A percentile compares a stretch with the other conserved stretches of the same genome.
phyloP scores from a whole-genome alignment of 2,329 filamentous ascomycete species.

The Aspergillus japonicus region DNA sequence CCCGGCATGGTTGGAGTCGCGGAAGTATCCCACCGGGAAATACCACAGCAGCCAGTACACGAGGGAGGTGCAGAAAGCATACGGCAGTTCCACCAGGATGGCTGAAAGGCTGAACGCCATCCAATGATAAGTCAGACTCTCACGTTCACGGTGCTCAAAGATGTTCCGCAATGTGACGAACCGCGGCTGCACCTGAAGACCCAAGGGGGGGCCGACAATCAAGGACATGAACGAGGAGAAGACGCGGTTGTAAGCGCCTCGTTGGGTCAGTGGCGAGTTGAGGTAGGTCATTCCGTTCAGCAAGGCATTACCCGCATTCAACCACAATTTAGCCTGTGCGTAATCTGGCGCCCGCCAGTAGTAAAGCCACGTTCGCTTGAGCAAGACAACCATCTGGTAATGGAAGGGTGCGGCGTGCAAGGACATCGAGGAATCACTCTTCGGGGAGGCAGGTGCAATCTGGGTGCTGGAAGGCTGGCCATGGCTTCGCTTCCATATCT shows the following conservation, averaged over 20 bases:
- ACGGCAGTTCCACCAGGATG: constrained; percentile 15
- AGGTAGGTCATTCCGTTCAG: constrained; percentile 14
- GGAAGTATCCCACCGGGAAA: constrained; percentile 72
- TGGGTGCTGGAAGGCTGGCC: background rate
- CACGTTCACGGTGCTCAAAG: constrained; percentile 12
- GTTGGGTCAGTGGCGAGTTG: background rate
- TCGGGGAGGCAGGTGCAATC: background rate
- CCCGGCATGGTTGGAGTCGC: constrained; percentile 62
- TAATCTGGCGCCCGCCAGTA: constrained; percentile 20
- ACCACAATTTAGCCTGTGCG: constrained; percentile 5
- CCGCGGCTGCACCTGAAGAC: constrained; percentile 15
- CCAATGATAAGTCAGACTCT: constrained; percentile 16
- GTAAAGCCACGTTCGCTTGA: constrained; percentile 11
- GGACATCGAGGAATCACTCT: background rate
- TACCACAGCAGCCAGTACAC: constrained; percentile 77
- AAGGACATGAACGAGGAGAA: constrained; percentile 10
- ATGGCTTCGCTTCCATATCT: background rate
- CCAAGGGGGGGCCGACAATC: constrained; percentile 3
- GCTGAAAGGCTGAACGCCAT: constrained; percentile 11
- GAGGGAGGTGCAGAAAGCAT: constrained; percentile 66
- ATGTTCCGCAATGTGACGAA: constrained; percentile 15
- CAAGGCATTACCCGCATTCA: constrained; percentile 11
- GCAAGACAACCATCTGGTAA: constrained; percentile 63
- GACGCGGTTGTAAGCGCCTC: background rate
- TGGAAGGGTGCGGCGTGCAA: constrained; percentile 38